A percentile compares a stretch with the other conserved stretches of the same genome.
These are phyloP conservation scores for Naganishia onofrii DNA, from an alignment of 768 basidiomycete species.

Conservation along the genomic window DNA sequence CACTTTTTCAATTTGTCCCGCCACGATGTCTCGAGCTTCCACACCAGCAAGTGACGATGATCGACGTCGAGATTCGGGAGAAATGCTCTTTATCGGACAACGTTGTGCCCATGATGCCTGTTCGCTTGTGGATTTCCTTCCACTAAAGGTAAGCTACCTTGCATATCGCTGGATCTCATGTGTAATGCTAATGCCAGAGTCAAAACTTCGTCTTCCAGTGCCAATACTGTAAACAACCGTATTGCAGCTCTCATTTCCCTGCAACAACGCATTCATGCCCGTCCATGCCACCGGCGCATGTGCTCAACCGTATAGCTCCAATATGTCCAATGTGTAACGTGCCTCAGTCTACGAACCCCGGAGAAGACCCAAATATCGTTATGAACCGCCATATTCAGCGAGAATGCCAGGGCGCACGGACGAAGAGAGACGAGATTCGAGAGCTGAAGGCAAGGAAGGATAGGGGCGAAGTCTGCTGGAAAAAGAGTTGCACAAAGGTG, in stretches of 20 bases:
- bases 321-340: slow-evolving; percentile 47
- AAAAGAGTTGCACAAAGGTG: slow-evolving; percentile 43
- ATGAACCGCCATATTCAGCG: slow-evolving; percentile 31
- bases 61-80: slow-evolving; percentile 30
- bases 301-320: slow-evolving; percentile 47
- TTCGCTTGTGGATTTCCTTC: slow-evolving; percentile 50
- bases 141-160: slow-evolving; percentile 44
- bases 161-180: not conserved
- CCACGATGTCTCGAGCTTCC: slow-evolving; percentile 9
- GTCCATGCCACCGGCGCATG: slow-evolving; percentile 42
- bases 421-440: slow-evolving; percentile 38
- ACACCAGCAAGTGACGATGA: slow-evolving; percentile 23
- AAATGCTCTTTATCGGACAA: slow-evolving; percentile 50
- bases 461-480: slow-evolving; percentile 48
- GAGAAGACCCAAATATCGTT: slow-evolving; percentile 28
- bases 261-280: slow-evolving; percentile 46
- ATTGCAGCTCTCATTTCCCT: slow-evolving; percentile 50
- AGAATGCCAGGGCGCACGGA: slow-evolving; percentile 37
- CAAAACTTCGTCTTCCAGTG: slow-evolving; percentile 38
- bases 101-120: slow-evolving; percentile 49
- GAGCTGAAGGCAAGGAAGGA: slow-evolving; percentile 42
- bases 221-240: slow-evolving; percentile 49
- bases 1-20: not conserved
- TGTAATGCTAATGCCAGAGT: not conserved
- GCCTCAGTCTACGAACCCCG: slow-evolving; percentile 31